Evolutionary conservation across 1,284 basidiomycete species (phyloP), one percentile per base, ranked within the genome.

Genomic region (Lentinula novae-zelandiae): DNA sequence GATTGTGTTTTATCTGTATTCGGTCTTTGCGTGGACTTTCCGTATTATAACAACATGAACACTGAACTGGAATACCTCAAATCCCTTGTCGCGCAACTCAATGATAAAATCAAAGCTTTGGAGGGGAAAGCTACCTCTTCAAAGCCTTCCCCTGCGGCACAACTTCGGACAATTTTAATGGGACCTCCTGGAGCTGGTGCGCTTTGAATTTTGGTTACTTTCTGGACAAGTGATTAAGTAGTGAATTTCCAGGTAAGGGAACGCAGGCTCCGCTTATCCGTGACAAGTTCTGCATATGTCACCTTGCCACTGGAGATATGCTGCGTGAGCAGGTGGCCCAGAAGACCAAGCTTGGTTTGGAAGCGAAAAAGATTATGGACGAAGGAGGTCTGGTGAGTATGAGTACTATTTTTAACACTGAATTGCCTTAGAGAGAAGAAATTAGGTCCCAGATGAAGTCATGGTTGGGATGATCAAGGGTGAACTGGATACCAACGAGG

Each of bases 301-400:
- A 99, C 79, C 82, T 99, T 67, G 96, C 96, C 36, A 99, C 96
- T 34, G 96, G 96, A 42, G 96, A 99, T 80, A 97, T 99, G 94
- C 82, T 99, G 62, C 92, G 96, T 54, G 93, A 96, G 66, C 95
- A 99, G 76, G 95, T 99, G 62, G 70, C 85, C 50, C 79, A 89
- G 73, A 91, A 96, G 78, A 98, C 96, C 5, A 79, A 86, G 46
- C 85, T 99, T 54, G 96, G 96, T 64, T 80, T 91, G 60, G 85
- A 93, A 70, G 96, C 96, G 39, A 98, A 99, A 85, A 95, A 96
- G 78, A 91, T 98, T 75, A 98, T 99, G 93, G 96, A 98, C 74
- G 83, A 86, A 38, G 96, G 96, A 55, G 95, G 91, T 31, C 87
- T 99, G 58, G 95, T 56, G 54, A 56, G 54, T 56, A 38, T 33